phyloP scores from a whole-genome alignment of 1,284 basidiomycete genomes.

The Cutaneotrichosporon cavernicola region DNA sequence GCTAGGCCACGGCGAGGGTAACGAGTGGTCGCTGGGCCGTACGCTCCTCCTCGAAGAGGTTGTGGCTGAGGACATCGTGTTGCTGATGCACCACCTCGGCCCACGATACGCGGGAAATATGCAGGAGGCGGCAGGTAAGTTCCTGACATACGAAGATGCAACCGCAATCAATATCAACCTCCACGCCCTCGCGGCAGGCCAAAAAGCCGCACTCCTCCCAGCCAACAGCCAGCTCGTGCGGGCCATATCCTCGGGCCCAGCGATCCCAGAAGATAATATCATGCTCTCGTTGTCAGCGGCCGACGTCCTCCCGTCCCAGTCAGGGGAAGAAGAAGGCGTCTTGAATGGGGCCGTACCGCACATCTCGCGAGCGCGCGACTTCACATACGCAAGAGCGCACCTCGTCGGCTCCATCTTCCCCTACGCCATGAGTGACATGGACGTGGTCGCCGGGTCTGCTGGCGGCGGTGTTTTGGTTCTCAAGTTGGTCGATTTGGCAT shows the following conservation, averaged over 20 bases:
- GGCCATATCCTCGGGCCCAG: constrained; percentile 47
- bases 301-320: constrained; percentile 28
- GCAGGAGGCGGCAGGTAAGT: constrained; percentile 51
- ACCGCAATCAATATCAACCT: constrained; percentile 53
- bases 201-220: constrained; percentile 37
- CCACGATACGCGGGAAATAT: constrained; percentile 52
- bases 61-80: constrained; percentile 48
- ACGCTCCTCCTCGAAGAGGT: constrained; percentile 46
- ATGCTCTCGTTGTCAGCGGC: constrained; percentile 45
- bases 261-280: constrained; percentile 48
- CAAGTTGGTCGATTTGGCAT: constrained; percentile 73
- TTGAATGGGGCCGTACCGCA: constrained; percentile 47
- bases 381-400: constrained; percentile 39
- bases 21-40: constrained; percentile 49
- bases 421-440: constrained; percentile 64
- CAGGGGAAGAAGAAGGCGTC: constrained; percentile 23
- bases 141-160: constrained; percentile 53
- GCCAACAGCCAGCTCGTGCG: constrained; percentile 47
- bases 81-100: constrained; percentile 51
- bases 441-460: constrained; percentile 75
- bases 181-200: constrained; percentile 40
- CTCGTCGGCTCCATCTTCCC: constrained; percentile 64
- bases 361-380: constrained; percentile 33
- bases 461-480: constrained; percentile 77
- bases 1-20: constrained; percentile 41